Conservation (phyloP, 129 eudicot genomes). For the Saposhnikovia divaricata region DNA sequence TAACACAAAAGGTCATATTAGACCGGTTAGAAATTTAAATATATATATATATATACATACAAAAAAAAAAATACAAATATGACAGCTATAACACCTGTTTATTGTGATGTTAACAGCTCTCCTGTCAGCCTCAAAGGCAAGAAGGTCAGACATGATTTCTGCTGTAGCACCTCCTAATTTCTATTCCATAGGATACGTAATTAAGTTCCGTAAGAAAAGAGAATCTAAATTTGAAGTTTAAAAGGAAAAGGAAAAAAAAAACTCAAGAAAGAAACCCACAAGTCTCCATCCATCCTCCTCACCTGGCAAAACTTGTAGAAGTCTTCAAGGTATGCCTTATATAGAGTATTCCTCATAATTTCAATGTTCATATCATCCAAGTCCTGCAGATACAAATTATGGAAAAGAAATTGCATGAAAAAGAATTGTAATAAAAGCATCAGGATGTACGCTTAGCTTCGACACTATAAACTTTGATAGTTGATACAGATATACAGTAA, state of each 20-base stretch:
- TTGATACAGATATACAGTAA: too few species aligned
- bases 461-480: too few species aligned
- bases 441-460: too few species aligned
- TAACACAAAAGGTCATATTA: slow-evolving; percentile 8
- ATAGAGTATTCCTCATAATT: slow-evolving; percentile 94
- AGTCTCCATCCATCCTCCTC: background rate
- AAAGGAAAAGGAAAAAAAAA: background rate
- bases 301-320: slow-evolving; percentile 93
- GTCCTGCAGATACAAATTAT: slow-evolving; percentile 38
- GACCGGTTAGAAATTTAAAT: background rate
- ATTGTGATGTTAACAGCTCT: slow-evolving; percentile 96
- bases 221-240: background rate
- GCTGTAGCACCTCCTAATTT: slow-evolving; percentile 98
- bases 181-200: slow-evolving; percentile 25
- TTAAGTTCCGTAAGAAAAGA: background rate
- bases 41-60: too few species aligned
- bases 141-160: slow-evolving; percentile 96
- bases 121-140: slow-evolving; percentile 95
- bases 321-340: slow-evolving; percentile 97
- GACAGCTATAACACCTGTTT: slow-evolving; percentile 47
- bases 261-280: background rate
- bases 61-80: background rate
- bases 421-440: background rate
- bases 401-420: background rate
- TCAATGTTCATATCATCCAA: slow-evolving; percentile 99